Percentiles rank a stretch among this genome's conserved stretches.
These are phyloP conservation scores for Fusarium verticillioides DNA, from an alignment of 2,329 filamentous ascomycete genomes.

Conservation along the genomic window DNA sequence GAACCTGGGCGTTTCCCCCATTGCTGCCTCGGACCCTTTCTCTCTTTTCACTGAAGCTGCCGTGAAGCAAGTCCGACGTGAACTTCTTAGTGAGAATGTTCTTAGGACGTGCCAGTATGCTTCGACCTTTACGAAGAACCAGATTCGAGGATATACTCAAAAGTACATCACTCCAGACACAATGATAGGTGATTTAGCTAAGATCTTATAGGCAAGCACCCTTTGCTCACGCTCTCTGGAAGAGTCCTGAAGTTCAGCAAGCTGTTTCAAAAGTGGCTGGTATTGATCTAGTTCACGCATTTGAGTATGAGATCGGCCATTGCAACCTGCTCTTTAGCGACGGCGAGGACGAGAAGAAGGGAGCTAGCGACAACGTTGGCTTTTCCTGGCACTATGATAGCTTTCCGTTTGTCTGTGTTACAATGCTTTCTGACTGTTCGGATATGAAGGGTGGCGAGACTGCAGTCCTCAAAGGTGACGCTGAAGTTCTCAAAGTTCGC, in stretches of 20 bases:
- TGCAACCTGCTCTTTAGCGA: constrained; percentile 65
- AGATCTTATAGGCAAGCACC: constrained; percentile 57
- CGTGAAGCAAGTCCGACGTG: constrained; percentile 68
- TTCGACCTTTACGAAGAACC: constrained; percentile 58
- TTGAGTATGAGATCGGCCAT: constrained; percentile 67
- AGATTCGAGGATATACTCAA: constrained; percentile 60
- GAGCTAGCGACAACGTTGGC: constrained; percentile 57
- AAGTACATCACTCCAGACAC: constrained; percentile 57
- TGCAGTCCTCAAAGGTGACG: constrained; percentile 64
- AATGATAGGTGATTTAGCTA: not conserved
- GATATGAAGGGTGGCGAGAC: constrained; percentile 74
- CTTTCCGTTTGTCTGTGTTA: constrained; percentile 76
- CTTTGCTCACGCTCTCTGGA: constrained; percentile 68
- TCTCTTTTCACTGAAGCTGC: constrained; percentile 70
- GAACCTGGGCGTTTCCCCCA: constrained; percentile 67
- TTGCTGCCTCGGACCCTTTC: constrained; percentile 74
- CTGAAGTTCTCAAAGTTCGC: constrained; percentile 66
- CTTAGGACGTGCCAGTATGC: constrained; percentile 66
- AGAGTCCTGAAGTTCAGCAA: constrained; percentile 54
- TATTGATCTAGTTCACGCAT: constrained; percentile 63
- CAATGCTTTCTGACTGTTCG: constrained; percentile 72
- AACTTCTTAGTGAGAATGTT: constrained; percentile 69
- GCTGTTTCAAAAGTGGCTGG: constrained; percentile 64
- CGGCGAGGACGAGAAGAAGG: constrained; percentile 52
- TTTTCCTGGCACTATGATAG: constrained; percentile 71